Conservation (phyloP, 306 rosid genomes). For the Cercis canadensis region DNA sequence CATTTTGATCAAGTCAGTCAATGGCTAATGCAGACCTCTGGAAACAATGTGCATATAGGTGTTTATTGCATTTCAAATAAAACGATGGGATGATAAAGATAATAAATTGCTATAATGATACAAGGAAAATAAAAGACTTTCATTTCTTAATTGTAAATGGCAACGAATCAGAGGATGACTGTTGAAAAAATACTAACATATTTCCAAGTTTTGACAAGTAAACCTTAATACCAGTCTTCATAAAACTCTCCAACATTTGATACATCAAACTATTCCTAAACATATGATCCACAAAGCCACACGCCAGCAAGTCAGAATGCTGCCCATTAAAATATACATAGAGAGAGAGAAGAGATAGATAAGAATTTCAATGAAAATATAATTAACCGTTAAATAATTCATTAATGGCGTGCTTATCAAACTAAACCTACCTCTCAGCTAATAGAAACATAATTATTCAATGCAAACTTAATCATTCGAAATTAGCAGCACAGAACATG, state of each 20-base stretch:
- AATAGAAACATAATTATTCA: background rate
- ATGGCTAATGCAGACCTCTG: background rate
- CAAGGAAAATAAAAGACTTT: background rate
- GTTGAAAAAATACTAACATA: too few relatives aligned
- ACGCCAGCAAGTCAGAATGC: background rate
- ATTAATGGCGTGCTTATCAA: background rate
- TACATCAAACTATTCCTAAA: background rate
- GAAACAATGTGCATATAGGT: background rate
- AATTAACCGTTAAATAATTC: background rate
- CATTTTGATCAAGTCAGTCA: background rate
- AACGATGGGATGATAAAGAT: background rate
- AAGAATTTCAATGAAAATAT: background rate
- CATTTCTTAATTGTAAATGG: background rate
- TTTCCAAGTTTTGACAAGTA: slow-evolving; percentile 1
- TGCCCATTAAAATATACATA: too few relatives aligned
- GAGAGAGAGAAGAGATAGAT: too few relatives aligned
- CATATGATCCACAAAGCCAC: background rate
- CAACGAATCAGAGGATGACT: background rate
- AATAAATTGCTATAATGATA: background rate
- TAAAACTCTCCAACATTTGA: background rate
- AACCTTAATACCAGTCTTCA: background rate
- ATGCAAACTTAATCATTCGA: background rate
- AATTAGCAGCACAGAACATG: background rate
- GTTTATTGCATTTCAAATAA: background rate
- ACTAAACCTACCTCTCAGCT: background rate